Base-by-base conservation (phyloP, 257 asterid species). In the Petrea volubilis region DNA sequence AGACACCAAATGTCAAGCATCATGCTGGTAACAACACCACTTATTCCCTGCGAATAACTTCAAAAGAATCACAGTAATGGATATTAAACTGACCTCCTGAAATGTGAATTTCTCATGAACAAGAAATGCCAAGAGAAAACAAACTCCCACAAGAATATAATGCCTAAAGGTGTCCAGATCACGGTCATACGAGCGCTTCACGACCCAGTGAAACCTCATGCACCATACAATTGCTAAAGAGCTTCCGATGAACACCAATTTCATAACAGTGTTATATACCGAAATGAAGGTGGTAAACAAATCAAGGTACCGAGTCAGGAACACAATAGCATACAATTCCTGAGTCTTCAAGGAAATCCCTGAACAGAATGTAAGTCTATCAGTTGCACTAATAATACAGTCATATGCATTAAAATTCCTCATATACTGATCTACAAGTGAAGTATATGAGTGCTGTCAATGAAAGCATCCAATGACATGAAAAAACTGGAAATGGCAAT, bases 291-390 rank as follows among this genome's bases (percentile, higher is more conserved):
- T 95, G 0, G 93, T 89, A 64, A 91, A 82, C 84, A 93, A 80
- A 84, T 91, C 96, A 75, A 93, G 84, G 83, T 91, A 93, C 46
- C 98, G 90, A 76, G 98, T 79, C 84, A 91, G 77, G 78, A 93
- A 93, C 77, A 93, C 96, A 60, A 89, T 44, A 2, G 96, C 91
- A 79, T 84, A 93, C 80, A 93, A 58, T 85, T 91, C 96, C 85
- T 93, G 97, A 28, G 98, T 93, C 96, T 91, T 93, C 78, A 91
- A 79, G 18, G 96, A 91, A 77, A 93, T 85, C 68, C 98, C 98
- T 93, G 85, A 41, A 64, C 8, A 74, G 47, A 70, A 77, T 56
- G 71, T 18, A 71, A 25, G 47, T 46, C 21, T 56, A 50, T 81
- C 62, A 78, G 66, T 60, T 23, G 18, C 74, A 65, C 25, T 47